Evolutionary conservation across 2,329 filamentous ascomycete genomes (phyloP).

Genomic region (Graphiopsis chlorocephala): DNA sequence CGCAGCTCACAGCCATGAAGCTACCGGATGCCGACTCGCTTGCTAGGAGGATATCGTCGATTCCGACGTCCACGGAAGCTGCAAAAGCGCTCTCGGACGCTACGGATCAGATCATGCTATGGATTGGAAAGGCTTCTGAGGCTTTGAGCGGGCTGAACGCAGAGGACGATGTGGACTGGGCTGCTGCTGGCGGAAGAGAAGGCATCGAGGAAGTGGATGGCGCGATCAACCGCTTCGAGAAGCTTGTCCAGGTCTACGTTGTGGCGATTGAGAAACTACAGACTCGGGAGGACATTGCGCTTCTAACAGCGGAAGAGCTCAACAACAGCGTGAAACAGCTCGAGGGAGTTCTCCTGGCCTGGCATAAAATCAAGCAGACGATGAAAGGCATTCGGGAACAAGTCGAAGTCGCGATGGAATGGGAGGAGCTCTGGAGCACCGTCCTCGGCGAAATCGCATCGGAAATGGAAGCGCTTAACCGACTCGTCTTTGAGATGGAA

Average conservation of each 20-base stretch:
- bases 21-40: conserved; percentile 82
- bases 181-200: conserved; percentile 79
- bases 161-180: conserved; percentile 98
- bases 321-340: conserved; percentile 78
- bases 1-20: conserved; percentile 85
- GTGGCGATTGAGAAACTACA: conserved; percentile 91
- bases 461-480: conserved; percentile 76
- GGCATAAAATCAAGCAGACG: conserved; percentile 75
- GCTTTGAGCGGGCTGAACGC: conserved; percentile 86
- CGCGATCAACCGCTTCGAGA: conserved; percentile 80
- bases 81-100: conserved; percentile 79
- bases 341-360: conserved; percentile 80
- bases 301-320: conserved; percentile 69
- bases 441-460: conserved; percentile 90
- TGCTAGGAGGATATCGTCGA: conserved; percentile 77
- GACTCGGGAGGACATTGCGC: conserved; percentile 68
- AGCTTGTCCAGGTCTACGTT: conserved; percentile 88
- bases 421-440: conserved; percentile 94
- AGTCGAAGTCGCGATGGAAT: conserved; percentile 97
- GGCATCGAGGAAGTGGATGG: conserved; percentile 67
- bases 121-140: conserved; percentile 89
- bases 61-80: conserved; percentile 80
- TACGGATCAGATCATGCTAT: conserved; percentile 86
- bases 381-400: conserved; percentile 80
- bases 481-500: conserved; percentile 95